phyloP scores from a whole-genome alignment of 768 basidiomycete genomes.

The Phanerochaete sordida region DNA sequence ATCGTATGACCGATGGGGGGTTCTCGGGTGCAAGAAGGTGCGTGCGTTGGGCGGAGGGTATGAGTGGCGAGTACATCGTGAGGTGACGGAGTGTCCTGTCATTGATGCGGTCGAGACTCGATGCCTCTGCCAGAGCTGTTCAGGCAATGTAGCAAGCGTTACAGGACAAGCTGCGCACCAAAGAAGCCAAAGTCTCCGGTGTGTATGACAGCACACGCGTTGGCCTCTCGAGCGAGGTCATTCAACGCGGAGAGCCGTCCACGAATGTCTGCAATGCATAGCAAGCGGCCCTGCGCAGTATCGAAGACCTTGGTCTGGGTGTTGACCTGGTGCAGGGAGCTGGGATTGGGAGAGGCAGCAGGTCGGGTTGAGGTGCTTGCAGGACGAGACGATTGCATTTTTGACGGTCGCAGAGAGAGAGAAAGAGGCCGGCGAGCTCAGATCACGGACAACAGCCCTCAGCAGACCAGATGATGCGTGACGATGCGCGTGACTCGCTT shows the following conservation, averaged over 20 bases:
- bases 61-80: slow-evolving; percentile 93
- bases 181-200: slow-evolving; percentile 99
- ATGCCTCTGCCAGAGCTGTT: slow-evolving; percentile 48
- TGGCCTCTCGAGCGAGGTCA: slow-evolving; percentile 82
- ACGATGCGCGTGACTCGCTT: not conserved
- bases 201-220: slow-evolving; percentile 92
- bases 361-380: slow-evolving; percentile 60
- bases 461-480: slow-evolving; percentile 1
- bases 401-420: slow-evolving; percentile 17
- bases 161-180: slow-evolving; percentile 42
- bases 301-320: slow-evolving; percentile 80
- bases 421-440: not conserved
- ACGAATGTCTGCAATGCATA: slow-evolving; percentile 93
- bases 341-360: slow-evolving; percentile 52
- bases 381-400: slow-evolving; percentile 59
- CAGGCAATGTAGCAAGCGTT: not conserved
- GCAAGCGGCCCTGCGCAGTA: slow-evolving; percentile 77
- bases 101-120: slow-evolving; percentile 84
- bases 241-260: slow-evolving; percentile 88
- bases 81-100: slow-evolving; percentile 96
- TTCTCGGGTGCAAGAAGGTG: slow-evolving; percentile 76
- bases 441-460: slow-evolving; percentile 5
- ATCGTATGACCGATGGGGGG: slow-evolving; percentile 63
- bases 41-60: slow-evolving; percentile 76
- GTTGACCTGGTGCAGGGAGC: slow-evolving; percentile 49